Percentiles rank a stretch among this genome's conserved stretches.
These are phyloP conservation scores for Ogataea trehalophila DNA, from an alignment of 805 yeast genomes.

Conservation along the genomic window DNA sequence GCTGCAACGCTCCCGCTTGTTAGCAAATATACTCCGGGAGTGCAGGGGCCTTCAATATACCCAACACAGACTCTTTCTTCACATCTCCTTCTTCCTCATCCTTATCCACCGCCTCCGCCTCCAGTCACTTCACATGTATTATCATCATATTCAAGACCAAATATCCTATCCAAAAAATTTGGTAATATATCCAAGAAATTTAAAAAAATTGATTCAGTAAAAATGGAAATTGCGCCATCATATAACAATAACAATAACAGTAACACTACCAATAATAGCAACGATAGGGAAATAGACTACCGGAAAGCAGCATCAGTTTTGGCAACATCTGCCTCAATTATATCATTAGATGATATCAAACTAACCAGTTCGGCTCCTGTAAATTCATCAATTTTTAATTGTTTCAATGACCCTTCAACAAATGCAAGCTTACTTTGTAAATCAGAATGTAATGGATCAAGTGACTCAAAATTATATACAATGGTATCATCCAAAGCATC, in stretches of 20 bases:
- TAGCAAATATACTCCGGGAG: no score
- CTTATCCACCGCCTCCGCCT: background rate
- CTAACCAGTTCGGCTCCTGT: no score
- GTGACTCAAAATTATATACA: background rate
- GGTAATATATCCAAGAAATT: background rate
- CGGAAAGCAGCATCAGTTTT: no score
- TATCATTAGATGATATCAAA: no score
- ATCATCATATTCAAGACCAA: background rate
- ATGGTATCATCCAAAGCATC: background rate
- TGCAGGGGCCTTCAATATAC: no score
- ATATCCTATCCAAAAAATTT: background rate
- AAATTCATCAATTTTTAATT: no score
- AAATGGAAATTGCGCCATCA: background rate
- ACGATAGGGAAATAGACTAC: background rate
- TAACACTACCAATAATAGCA: background rate
- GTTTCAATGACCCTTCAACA: background rate
- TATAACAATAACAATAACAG: background rate
- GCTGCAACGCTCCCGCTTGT: no score
- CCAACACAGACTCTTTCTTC: no score
- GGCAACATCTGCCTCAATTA: no score
- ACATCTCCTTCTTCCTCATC: background rate
- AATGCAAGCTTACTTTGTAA: background rate
- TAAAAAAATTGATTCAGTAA: background rate
- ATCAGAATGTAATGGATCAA: background rate
- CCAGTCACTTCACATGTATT: background rate